Percentiles rank a stretch among this genome's conserved stretches.
Conservation (phyloP, 352 stramenopile species). For the Pseudoperonospora humuli region DNA sequence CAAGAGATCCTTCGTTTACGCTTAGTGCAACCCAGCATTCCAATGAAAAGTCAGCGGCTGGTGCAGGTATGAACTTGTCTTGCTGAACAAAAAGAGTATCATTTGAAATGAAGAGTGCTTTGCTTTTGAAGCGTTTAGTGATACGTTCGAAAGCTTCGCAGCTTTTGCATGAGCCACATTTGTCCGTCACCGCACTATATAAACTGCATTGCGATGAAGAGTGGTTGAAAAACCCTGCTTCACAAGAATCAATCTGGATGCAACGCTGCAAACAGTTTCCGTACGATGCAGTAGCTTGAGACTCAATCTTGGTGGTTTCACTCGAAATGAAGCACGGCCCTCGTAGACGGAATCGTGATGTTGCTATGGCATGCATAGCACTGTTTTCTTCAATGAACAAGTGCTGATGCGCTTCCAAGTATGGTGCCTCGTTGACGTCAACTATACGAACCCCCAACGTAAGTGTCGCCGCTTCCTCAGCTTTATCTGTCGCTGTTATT, state of each 20-base stretch:
- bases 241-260: slow-evolving; percentile 2
- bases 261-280: slow-evolving; percentile 13
- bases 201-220: slow-evolving; percentile 14
- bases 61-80: not conserved
- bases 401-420: slow-evolving; percentile 23
- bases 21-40: slow-evolving; percentile 17
- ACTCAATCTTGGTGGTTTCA: not conserved
- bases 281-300: slow-evolving; percentile 7
- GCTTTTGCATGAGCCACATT: slow-evolving; percentile 9
- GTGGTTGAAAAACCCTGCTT: slow-evolving; percentile 10
- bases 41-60: slow-evolving; percentile 8
- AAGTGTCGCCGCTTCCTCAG: not conserved
- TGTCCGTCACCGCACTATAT: not conserved
- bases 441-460: slow-evolving; percentile 16
- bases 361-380: slow-evolving; percentile 5
- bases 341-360: slow-evolving; percentile 17
- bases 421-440: slow-evolving; percentile 43
- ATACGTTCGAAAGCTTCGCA: slow-evolving; percentile 23
- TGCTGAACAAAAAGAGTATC: slow-evolving; percentile 4
- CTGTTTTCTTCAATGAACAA: slow-evolving; percentile 35
- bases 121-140: not conserved
- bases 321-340: slow-evolving; percentile 5
- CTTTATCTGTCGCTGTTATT: slow-evolving; percentile 7
- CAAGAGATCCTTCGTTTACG: slow-evolving; percentile 11
- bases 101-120: slow-evolving; percentile 15